Conservation (phyloP, 2,329 filamentous ascomycete species). For the Fusarium annulatum region DNA sequence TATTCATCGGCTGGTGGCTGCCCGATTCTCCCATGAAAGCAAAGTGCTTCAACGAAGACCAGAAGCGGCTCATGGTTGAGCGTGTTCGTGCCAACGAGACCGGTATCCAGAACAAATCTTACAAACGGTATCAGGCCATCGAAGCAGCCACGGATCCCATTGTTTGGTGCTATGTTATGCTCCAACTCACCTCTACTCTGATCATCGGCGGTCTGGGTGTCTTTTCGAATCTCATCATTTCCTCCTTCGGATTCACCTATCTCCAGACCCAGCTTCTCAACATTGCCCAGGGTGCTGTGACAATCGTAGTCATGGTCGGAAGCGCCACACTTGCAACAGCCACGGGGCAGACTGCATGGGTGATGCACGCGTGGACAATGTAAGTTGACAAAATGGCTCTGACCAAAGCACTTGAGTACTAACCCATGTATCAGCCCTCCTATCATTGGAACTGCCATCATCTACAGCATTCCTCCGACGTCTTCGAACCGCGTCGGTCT, state of each 20-base stretch:
- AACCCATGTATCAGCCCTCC: conserved; percentile 20
- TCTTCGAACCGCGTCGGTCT: conserved; percentile 50
- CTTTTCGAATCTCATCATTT: neutral
- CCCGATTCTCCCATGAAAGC: neutral
- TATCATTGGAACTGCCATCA: conserved; percentile 55
- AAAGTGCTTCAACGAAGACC: neutral
- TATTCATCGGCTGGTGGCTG: neutral
- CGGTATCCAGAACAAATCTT: neutral
- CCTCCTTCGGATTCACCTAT: conserved; percentile 15
- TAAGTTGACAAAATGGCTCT: neutral
- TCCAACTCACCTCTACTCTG: neutral
- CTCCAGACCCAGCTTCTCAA: conserved; percentile 14
- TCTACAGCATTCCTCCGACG: conserved; percentile 50
- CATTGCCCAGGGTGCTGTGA: conserved; percentile 10
- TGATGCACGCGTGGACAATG: neutral
- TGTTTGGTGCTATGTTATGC: neutral
- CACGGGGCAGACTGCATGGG: conserved; percentile 17
- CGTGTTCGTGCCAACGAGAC: neutral
- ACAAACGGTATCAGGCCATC: neutral
- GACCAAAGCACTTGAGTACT: no score
- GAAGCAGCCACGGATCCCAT: neutral
- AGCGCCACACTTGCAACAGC: conserved; percentile 25
- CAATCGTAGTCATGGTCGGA: conserved; percentile 52
- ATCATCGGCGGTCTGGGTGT: neutral
- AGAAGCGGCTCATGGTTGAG: neutral